phyloP scores from a whole-genome alignment of 2,329 filamentous ascomycete genomes.

The Curvularia sp. region DNA sequence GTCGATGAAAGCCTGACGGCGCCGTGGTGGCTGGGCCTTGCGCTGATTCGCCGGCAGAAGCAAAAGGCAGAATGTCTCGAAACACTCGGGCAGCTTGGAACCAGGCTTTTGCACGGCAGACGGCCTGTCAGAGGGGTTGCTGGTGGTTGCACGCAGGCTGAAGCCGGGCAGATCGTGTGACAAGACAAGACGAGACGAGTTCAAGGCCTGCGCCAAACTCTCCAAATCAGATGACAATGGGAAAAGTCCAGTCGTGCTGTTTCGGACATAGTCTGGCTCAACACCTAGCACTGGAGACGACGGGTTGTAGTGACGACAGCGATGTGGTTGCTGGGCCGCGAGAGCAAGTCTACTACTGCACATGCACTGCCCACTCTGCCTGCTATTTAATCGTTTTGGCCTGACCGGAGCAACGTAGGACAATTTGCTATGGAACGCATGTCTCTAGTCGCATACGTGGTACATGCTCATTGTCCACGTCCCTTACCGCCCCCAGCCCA shows the following conservation, averaged over 20 bases:
- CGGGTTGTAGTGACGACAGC: neutral
- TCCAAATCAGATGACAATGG: conserved; percentile 45
- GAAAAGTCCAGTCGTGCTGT: conserved; percentile 32
- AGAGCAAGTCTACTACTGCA: conserved; percentile 17
- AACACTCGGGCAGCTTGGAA: conserved; percentile 25
- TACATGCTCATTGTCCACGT: conserved; percentile 25
- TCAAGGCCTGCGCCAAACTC: conserved; percentile 43
- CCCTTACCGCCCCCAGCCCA: conserved; percentile 27
- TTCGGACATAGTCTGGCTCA: conserved; percentile 44
- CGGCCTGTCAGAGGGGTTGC: conserved; percentile 13
- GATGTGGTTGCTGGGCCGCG: conserved; percentile 12
- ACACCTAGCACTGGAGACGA: conserved; percentile 19
- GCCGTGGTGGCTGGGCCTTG: conserved; percentile 23
- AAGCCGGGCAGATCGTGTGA: conserved; percentile 1
- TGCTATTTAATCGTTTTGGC: conserved; percentile 20
- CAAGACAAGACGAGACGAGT: neutral
- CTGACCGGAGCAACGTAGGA: conserved; percentile 4
- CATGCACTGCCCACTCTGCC: conserved; percentile 13
- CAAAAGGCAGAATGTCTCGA: conserved; percentile 26
- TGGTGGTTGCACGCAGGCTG: conserved; percentile 1
- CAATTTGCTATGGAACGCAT: neutral
- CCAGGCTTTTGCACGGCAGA: conserved; percentile 21
- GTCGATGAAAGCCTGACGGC: conserved; percentile 6
- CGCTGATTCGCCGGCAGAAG: conserved; percentile 34
- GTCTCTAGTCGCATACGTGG: conserved; percentile 28